Conservation (phyloP, 1,284 basidiomycete genomes). For the Cystobasidium sp. region DNA sequence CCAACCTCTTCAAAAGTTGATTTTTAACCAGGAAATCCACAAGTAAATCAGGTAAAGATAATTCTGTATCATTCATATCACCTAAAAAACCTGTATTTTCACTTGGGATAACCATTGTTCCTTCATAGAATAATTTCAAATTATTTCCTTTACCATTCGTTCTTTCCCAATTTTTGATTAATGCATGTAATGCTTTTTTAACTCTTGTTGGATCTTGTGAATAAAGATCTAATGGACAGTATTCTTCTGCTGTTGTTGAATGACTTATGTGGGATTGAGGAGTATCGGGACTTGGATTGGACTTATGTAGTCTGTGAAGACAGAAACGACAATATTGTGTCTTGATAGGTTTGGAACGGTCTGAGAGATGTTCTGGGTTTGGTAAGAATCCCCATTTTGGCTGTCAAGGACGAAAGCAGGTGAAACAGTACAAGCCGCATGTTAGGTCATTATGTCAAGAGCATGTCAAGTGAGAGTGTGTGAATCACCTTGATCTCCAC, state of each 20-base stretch:
- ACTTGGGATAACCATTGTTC: constrained; percentile 65
- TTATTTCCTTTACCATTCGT: constrained; percentile 74
- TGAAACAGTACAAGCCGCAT: constrained; percentile 41
- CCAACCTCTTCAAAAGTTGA: constrained; percentile 66
- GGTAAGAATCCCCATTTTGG: constrained; percentile 95
- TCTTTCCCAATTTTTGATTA: constrained; percentile 74
- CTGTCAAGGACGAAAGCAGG: constrained; percentile 59
- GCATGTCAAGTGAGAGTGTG: too few relatives aligned
- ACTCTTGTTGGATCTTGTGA: constrained; percentile 68
- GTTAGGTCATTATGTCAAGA: too few relatives aligned
- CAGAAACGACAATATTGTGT: constrained; percentile 78
- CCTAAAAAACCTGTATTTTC: constrained; percentile 54
- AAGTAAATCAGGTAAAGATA: constrained; percentile 60
- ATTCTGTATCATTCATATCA: background rate
- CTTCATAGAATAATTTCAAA: constrained; percentile 73
- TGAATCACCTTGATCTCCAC: constrained; percentile 85
- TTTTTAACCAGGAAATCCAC: constrained; percentile 64
- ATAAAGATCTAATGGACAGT: constrained; percentile 86
- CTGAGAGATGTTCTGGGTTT: constrained; percentile 64
- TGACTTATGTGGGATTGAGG: constrained; percentile 49
- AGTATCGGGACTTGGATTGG: background rate
- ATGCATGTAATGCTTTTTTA: constrained; percentile 65
- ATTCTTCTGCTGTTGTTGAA: constrained; percentile 59
- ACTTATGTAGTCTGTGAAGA: constrained; percentile 71
- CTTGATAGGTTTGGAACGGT: constrained; percentile 67